Evolutionary conservation across 352 stramenopile genomes (phyloP).

Genomic region (Phytophthora sojae): DNA sequence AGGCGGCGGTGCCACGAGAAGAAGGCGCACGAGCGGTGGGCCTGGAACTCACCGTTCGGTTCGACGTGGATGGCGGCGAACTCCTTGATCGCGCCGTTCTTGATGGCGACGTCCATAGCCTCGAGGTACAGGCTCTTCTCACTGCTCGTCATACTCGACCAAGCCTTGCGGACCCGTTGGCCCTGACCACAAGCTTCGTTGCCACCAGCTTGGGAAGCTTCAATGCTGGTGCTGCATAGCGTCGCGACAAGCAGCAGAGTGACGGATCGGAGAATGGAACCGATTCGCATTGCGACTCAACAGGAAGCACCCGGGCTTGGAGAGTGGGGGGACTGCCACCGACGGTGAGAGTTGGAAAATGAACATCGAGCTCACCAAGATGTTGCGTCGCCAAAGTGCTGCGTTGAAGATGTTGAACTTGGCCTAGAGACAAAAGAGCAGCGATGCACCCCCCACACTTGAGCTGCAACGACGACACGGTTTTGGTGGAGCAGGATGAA

Average conservation of each 20-base stretch:
- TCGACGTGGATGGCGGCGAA: conserved; percentile 57
- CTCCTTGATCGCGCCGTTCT: conserved; percentile 51
- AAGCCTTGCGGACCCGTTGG: conserved; percentile 51
- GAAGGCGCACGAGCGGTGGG: conserved; percentile 58
- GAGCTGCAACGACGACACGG: conserved; percentile 10
- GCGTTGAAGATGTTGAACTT: conserved; percentile 11
- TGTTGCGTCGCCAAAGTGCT: not conserved
- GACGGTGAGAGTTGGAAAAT: conserved; percentile 30
- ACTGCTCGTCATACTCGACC: conserved; percentile 38
- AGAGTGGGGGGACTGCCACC: conserved; percentile 11
- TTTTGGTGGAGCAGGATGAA: conserved; percentile 5
- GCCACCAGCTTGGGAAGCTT: conserved; percentile 31
- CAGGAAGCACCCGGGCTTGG: not conserved
- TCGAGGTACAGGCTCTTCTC: conserved; percentile 62
- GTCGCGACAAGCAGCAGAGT: conserved; percentile 12
- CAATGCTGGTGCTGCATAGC: conserved; percentile 5
- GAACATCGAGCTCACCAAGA: conserved; percentile 20
- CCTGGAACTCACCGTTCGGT: conserved; percentile 49
- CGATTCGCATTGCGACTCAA: conserved; percentile 16
- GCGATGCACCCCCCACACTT: not conserved
- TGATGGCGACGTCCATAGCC: conserved; percentile 43
- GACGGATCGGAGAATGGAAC: conserved; percentile 14
- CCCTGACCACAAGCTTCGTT: conserved; percentile 41
- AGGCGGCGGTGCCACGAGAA: conserved; percentile 67
- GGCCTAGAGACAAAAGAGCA: conserved; percentile 1